Evolutionary conservation across 495 filamentous ascomycete genomes (phyloP).

Genomic region (Tuber aestivum): DNA sequence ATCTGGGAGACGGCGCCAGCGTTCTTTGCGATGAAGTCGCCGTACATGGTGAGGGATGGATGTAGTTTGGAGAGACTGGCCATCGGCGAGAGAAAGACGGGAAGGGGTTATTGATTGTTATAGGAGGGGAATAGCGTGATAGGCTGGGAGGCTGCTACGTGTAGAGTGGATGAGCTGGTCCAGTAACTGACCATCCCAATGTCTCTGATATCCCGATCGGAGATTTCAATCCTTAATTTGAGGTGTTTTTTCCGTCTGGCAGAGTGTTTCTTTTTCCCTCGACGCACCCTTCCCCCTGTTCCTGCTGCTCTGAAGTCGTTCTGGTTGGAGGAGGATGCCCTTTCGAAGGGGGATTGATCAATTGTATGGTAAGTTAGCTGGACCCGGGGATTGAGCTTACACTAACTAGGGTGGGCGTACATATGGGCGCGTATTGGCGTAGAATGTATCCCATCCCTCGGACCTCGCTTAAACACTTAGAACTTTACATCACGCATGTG

Average conservation of each 20-base stretch:
- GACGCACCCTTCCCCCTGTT: not conserved
- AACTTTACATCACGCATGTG: not conserved
- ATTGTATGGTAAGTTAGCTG: not conserved
- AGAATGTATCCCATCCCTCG: slow-evolving; percentile 1
- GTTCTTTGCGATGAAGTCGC: slow-evolving; percentile 91
- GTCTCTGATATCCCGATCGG: slow-evolving; percentile 5
- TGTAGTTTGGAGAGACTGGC: slow-evolving; percentile 39
- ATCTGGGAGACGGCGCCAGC: slow-evolving; percentile 84
- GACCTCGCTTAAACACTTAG: not conserved
- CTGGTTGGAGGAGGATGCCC: not conserved
- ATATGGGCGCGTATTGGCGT: not conserved
- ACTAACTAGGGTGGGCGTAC: not conserved
- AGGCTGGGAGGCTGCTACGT: slow-evolving; percentile 19
- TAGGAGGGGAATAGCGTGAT: slow-evolving; percentile 25
- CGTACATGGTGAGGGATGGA: slow-evolving; percentile 55
- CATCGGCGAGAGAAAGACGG: slow-evolving; percentile 28
- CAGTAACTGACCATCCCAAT: slow-evolving; percentile 26
- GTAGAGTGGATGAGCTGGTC: slow-evolving; percentile 30
- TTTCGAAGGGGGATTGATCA: not conserved
- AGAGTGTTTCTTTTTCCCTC: not conserved
- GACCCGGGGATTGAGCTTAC: not conserved
- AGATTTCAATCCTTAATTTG: not conserved
- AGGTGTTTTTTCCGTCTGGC: slow-evolving; percentile 1
- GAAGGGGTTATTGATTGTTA: slow-evolving; percentile 33
- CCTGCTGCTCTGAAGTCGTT: not conserved